A percentile compares a stretch with the other conserved stretches of the same genome.
Conservation (phyloP, 2,329 filamentous ascomycete genomes). For the Epichloe typhina region DNA sequence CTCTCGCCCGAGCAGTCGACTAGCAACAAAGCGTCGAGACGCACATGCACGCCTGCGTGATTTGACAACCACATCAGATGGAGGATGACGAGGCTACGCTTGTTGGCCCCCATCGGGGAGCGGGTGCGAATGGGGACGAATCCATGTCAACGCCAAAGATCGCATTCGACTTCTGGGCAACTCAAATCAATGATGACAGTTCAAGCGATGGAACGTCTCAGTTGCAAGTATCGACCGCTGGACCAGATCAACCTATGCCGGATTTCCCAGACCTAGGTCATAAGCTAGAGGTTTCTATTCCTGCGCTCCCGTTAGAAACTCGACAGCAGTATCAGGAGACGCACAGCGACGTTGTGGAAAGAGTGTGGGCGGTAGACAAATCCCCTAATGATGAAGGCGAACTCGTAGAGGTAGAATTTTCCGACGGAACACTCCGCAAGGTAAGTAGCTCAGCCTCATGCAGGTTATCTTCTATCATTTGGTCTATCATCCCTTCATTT, state of each 20-base stretch:
- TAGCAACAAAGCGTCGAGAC: not conserved
- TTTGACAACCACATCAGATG: conserved; percentile 6
- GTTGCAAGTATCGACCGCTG: not conserved
- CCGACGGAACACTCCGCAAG: conserved; percentile 30
- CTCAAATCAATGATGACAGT: not conserved
- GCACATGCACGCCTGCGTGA: too few relatives aligned
- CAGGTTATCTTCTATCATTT: not conserved
- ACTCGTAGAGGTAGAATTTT: conserved; percentile 29
- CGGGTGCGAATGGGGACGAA: not conserved
- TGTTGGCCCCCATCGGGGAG: not conserved
- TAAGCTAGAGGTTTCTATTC: conserved; percentile 19
- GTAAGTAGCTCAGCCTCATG: conserved; percentile 16
- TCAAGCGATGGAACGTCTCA: not conserved
- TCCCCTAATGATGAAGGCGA: conserved; percentile 11
- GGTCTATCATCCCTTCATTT: not conserved
- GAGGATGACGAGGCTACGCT: conserved; percentile 6
- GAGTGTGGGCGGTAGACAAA: conserved; percentile 19
- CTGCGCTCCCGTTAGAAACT: conserved; percentile 13
- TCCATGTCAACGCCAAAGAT: conserved; percentile 1
- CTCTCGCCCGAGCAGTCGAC: not conserved
- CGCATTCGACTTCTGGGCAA: conserved; percentile 8
- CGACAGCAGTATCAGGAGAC: conserved; percentile 18
- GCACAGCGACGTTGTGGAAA: conserved; percentile 25
- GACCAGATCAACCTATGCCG: not conserved
- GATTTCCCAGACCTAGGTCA: not conserved